Conservation (phyloP, 2,329 filamentous ascomycete species). For the Epichloe baconii region DNA sequence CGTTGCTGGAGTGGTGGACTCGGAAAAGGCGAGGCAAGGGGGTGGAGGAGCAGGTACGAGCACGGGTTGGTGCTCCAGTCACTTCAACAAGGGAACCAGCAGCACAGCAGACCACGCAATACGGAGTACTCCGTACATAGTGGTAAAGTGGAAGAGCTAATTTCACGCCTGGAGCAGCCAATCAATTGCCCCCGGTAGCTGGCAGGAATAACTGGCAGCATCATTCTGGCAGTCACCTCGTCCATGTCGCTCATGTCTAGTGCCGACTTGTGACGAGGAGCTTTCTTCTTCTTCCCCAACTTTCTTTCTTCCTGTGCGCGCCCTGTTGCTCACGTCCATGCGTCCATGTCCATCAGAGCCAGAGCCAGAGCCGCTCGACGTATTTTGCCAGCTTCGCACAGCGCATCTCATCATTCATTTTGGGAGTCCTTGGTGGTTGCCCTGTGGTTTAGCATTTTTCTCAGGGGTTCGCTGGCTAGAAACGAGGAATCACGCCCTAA, state of each 20-base stretch:
- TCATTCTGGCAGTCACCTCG: no score
- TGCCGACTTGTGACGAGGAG: no score
- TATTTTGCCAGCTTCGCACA: no score
- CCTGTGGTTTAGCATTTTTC: not conserved
- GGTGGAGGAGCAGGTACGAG: constrained; percentile 5
- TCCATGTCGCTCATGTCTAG: no score
- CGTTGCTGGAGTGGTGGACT: constrained; percentile 3
- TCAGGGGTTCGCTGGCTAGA: not conserved
- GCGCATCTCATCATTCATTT: no score
- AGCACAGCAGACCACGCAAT: not conserved
- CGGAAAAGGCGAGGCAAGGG: constrained; percentile 2
- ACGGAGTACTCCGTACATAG: not conserved
- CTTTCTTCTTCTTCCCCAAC: no score
- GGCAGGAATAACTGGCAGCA: not conserved
- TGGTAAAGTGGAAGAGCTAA: constrained; percentile 7
- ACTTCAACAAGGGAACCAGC: not conserved
- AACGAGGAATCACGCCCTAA: not conserved
- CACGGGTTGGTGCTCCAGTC: not conserved
- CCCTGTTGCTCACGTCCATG: no score
- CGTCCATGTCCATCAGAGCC: no score
- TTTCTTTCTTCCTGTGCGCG: no score
- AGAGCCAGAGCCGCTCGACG: no score
- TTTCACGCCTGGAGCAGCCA: constrained; percentile 9
- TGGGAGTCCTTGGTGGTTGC: no score
- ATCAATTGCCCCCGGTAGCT: not conserved